Evolutionary conservation across 257 asterid genomes (phyloP).

Genomic region (Solanum okadae): DNA sequence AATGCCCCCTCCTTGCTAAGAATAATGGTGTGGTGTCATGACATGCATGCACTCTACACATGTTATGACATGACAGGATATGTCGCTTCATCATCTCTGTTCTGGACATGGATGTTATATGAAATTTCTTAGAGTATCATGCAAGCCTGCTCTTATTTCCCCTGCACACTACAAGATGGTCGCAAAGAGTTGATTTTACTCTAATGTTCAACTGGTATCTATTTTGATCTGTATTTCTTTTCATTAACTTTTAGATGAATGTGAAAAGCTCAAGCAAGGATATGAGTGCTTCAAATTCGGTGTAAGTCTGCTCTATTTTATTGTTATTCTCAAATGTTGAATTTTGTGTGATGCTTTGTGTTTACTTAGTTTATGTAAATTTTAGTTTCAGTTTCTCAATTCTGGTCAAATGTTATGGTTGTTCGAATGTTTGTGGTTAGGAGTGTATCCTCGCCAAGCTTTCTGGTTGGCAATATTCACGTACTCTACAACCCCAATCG

Average conservation of each 20-base stretch:
- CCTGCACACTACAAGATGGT: background rate
- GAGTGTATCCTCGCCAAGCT: constrained; percentile 22
- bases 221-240: background rate
- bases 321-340: background rate
- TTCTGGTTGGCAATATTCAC: constrained; percentile 77
- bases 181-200: background rate
- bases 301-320: constrained; percentile 17
- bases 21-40: background rate
- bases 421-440: constrained; percentile 8
- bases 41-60: background rate
- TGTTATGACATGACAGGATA: background rate
- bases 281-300: constrained; percentile 13
- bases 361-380: background rate
- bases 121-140: background rate
- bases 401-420: background rate
- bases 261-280: constrained; percentile 11
- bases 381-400: background rate
- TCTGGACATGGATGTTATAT: background rate
- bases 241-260: constrained; percentile 40
- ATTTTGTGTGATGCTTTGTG: background rate
- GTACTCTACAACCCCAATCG: constrained; percentile 82
- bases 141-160: background rate
- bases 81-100: background rate
- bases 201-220: background rate
- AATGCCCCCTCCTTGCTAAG: background rate